Evolutionary conservation across 2,329 filamentous ascomycete species (phyloP).

Genomic region (Sclerotinia spermophila): DNA sequence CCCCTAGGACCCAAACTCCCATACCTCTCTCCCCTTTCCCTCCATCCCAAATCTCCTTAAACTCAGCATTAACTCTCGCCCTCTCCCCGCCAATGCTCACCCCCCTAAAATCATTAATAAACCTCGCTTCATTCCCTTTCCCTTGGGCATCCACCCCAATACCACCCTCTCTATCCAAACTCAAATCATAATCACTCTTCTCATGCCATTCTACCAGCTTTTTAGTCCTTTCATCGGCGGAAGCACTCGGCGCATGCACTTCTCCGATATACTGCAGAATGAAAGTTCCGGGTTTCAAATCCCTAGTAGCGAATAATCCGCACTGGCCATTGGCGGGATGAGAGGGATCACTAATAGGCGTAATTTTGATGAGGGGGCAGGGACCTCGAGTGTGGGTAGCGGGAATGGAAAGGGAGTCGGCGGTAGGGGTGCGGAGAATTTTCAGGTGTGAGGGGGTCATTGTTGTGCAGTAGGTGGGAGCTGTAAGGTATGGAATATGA

Average conservation of each 20-base stretch:
- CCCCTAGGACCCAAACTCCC: conserved; percentile 53
- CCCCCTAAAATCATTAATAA: conserved; percentile 64
- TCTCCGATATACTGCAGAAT: conserved; percentile 61
- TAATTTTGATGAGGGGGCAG: conserved; percentile 51
- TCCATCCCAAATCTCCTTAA: conserved; percentile 55
- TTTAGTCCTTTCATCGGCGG: neutral
- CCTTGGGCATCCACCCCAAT: conserved; percentile 58
- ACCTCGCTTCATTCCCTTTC: conserved; percentile 61
- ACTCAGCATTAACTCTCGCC: conserved; percentile 43
- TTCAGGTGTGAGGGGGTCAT: conserved; percentile 25
- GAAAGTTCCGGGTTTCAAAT: conserved; percentile 52
- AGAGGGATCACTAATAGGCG: conserved; percentile 45
- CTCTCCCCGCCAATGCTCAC: conserved; percentile 38
- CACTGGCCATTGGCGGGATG: conserved; percentile 58
- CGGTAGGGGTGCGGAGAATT: conserved; percentile 25
- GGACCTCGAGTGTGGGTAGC: conserved; percentile 43
- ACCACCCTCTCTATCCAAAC: conserved; percentile 54
- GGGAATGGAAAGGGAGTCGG: conserved; percentile 38
- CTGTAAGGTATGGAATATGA: conserved; percentile 49
- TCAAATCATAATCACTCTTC: conserved; percentile 61
- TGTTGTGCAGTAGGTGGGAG: conserved; percentile 47
- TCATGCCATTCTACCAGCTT: conserved; percentile 36
- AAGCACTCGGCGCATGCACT: conserved; percentile 44
- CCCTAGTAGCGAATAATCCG: conserved; percentile 56
- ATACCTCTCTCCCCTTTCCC: conserved; percentile 51